Base-by-base conservation (phyloP, 129 eudicot genomes). In the Lactuca saligna region DNA sequence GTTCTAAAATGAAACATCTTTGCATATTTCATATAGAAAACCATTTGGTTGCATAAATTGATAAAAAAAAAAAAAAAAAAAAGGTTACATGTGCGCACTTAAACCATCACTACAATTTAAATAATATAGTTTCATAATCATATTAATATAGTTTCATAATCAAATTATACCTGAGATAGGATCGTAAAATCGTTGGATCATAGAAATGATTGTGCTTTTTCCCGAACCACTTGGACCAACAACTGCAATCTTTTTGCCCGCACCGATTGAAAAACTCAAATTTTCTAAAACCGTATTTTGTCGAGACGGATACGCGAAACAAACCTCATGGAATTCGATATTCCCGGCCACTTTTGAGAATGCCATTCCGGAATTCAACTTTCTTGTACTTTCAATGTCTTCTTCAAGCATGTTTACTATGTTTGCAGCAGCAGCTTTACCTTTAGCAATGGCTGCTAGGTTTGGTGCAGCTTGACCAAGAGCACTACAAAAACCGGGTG, bases 201-300 rank as follows among this genome's bases (percentile, higher is more conserved):
- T 16, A 35, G 95, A 85, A 61, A 88, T 71, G 35, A 85, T 78
- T 16, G 88, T 88, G 81, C 95, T 88, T 68, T 88, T 88, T 39
- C 95, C 95, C 0, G 95, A 88, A 61, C 91, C 95, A 76, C 91
- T 88, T n/a, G 88, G 88, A 81, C 95, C 91, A 63, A 88, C 95
- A 57, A 88, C 48, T 25, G 95, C 95, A 63, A 82, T 63, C 11
- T 72, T 78, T 70, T 81, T 75, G 55, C 95, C 86, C 9, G 86
- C 84, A 72, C 56, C 79, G 53, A 82, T 84, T 2, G 85, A 78
- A 75, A 89, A 89, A 61, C 79, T 78, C 71, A 89, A 69, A 75
- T 79, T 68, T 66, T 89, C 81, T 15, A 88, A 80, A 12, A 88
- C 82, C 82, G 64, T 78, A 68, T 80, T 78, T 16, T 88, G 76